Percentiles rank a stretch among this genome's conserved stretches.
Conservation (phyloP, 352 stramenopile species). For the Globisporangium solare region DNA sequence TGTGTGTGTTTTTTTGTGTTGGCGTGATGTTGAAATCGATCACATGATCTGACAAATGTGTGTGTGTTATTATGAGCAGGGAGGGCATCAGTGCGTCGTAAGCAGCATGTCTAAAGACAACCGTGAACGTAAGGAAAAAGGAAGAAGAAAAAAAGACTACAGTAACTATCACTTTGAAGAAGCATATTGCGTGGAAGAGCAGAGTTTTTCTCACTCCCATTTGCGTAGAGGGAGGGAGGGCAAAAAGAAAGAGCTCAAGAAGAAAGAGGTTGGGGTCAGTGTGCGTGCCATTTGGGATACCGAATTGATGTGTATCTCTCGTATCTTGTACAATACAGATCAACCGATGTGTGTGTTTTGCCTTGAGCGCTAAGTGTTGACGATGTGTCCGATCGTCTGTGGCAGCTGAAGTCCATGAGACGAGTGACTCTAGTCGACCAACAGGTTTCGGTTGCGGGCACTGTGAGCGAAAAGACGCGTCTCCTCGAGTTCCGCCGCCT, state of each 20-base stretch:
- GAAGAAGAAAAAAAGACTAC: neutral
- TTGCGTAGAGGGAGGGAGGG: constrained; percentile 14
- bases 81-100: constrained; percentile 78
- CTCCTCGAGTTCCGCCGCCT: neutral
- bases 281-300: constrained; percentile 6
- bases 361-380: neutral
- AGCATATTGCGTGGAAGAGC: too few relatives aligned
- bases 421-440: too few relatives aligned
- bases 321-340: constrained; percentile 31
- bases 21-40: too few relatives aligned
- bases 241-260: neutral
- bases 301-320: constrained; percentile 12
- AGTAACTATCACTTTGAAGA: neutral
- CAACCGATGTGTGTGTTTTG: constrained; percentile 13
- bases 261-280: constrained; percentile 6
- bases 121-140: neutral
- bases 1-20: constrained; percentile 9
- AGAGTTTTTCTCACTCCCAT: constrained; percentile 7
- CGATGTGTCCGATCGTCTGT: too few relatives aligned
- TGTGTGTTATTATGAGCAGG: constrained; percentile 23
- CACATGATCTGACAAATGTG: neutral
- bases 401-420: too few relatives aligned
- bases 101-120: neutral
- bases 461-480: constrained; percentile 11
- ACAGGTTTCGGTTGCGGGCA: neutral